phyloP scores from a whole-genome alignment of 106 monocot genomes.

The Phalaenopsis equestris region DNA sequence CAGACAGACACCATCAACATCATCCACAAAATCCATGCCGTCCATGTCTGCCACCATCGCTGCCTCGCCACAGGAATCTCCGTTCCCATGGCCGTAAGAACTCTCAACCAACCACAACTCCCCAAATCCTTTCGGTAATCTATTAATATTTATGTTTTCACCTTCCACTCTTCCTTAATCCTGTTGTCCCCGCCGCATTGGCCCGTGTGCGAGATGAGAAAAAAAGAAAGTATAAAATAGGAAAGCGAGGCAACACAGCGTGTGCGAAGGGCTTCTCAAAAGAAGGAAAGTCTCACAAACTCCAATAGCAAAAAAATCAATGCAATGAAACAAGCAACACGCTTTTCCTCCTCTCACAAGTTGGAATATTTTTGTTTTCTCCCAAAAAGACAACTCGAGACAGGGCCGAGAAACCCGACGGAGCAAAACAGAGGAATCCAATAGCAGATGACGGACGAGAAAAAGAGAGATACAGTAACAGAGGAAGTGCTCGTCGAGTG shows the following conservation, averaged over 20 bases:
- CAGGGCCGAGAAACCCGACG: neutral
- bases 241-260: neutral
- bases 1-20: constrained; percentile 20
- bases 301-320: constrained; percentile 1
- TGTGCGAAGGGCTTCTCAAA: constrained; percentile 20
- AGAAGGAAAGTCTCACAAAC: constrained; percentile 15
- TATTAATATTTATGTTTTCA: neutral
- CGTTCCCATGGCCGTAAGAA: constrained; percentile 5
- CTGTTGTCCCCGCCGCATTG: constrained; percentile 3
- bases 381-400: neutral
- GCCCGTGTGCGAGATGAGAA: neutral
- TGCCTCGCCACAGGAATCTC: constrained; percentile 10
- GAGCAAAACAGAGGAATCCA: constrained; percentile 7
- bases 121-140: neutral
- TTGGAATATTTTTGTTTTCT: neutral
- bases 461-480: neutral
- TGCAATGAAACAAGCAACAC: neutral
- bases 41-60: constrained; percentile 30
- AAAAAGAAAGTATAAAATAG: neutral
- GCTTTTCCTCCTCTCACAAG: neutral
- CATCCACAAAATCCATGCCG: constrained; percentile 24
- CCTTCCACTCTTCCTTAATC: neutral
- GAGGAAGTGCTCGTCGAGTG: neutral
- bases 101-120: neutral
- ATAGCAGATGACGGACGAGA: neutral